Evolutionary conservation across 768 basidiomycete genomes (phyloP), one percentile per base, ranked within the genome.

Genomic region (Megacollybia marginata): DNA sequence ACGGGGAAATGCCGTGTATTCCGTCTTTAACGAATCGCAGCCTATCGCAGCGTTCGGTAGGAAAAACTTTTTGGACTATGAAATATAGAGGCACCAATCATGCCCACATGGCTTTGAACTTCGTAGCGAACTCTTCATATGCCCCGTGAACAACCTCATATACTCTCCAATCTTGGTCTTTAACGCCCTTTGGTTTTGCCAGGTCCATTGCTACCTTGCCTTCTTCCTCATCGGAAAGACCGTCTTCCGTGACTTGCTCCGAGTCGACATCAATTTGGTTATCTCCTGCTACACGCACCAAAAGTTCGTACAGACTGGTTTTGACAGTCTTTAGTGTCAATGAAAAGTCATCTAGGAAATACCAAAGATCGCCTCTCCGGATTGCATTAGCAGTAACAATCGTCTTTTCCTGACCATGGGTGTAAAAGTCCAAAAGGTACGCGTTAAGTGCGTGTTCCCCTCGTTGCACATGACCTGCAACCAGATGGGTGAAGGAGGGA

Each of bases 31-130:
- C 23, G 6, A 28, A 28, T 28, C 23, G 23, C 6, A 28, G 23
- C n/a, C n/a, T n/a, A n/a, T n/a, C n/a, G n/a, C n/a, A n/a, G n/a
- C n/a, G n/a, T n/a, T n/a, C n/a, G n/a, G n/a, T n/a, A n/a, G n/a
- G n/a, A n/a, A n/a, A n/a, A n/a, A n/a, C n/a, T n/a, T n/a, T n/a
- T n/a, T n/a, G n/a, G n/a, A n/a, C n/a, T n/a, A n/a, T n/a, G n/a
- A n/a, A n/a, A 28, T 28, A 28, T 28, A 28, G 23, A 28, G 23
- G 23, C 23, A 40, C 18, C 38, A 3, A 15, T 50, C 54, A 68
- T 13, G 83, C 82, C 83, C 82, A 83, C 67, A 82, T 85, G 8
- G 71, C 75, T 54, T 63, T 74, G 65, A 76, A 85, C 60, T 84
- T 84, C 50, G 64, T 71, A 9, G 75, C 64, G 48, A 86, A 84